These are phyloP conservation scores for Colletotrichum destructivum DNA, from an alignment of 2,329 filamentous ascomycete genomes.

Conservation along the genomic window DNA sequence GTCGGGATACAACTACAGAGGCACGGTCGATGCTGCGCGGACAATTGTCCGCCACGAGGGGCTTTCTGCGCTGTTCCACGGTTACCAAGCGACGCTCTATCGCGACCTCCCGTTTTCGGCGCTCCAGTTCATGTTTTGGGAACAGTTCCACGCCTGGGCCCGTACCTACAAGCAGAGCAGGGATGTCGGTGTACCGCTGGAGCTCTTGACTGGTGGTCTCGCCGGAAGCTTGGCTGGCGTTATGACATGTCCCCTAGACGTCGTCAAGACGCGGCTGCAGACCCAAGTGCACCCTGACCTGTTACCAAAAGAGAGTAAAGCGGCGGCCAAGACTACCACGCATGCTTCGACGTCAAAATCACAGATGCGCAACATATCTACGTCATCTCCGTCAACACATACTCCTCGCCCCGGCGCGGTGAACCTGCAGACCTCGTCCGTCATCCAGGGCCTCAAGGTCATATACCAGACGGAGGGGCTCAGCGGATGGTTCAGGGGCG, in stretches of 20 bases:
- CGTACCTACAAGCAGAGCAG: conserved; percentile 82
- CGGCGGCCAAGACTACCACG: conserved; percentile 43
- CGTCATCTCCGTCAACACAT: conserved; percentile 89
- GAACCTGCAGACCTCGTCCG: conserved; percentile 89
- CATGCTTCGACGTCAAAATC: conserved; percentile 53
- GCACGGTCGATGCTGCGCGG: conserved; percentile 84
- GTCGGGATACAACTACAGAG: conserved; percentile 96
- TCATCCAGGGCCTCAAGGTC: conserved; percentile 84
- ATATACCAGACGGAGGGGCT: conserved; percentile 94
- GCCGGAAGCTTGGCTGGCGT: conserved; percentile 95
- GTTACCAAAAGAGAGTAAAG: conserved; percentile 46
- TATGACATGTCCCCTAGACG: conserved; percentile 95
- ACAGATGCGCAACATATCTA: conserved; percentile 85
- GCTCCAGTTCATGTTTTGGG: conserved; percentile 97
- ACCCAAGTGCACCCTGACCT: conserved; percentile 78
- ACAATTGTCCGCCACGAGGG: conserved; percentile 91
- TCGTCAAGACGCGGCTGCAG: conserved; percentile 96
- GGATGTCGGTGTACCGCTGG: conserved; percentile 88
- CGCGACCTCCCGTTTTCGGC: conserved; percentile 97
- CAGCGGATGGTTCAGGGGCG: conserved; percentile 92
- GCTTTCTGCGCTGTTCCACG: conserved; percentile 88
- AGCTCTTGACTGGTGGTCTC: conserved; percentile 89
- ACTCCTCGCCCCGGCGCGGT: conserved; percentile 84
- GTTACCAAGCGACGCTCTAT: conserved; percentile 96
- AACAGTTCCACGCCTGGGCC: conserved; percentile 89